Evolutionary conservation across 192 early-diverging fungal species (phyloP), one percentile per base, ranked within the genome.

Genomic region (Entomortierella chlamydospora): DNA sequence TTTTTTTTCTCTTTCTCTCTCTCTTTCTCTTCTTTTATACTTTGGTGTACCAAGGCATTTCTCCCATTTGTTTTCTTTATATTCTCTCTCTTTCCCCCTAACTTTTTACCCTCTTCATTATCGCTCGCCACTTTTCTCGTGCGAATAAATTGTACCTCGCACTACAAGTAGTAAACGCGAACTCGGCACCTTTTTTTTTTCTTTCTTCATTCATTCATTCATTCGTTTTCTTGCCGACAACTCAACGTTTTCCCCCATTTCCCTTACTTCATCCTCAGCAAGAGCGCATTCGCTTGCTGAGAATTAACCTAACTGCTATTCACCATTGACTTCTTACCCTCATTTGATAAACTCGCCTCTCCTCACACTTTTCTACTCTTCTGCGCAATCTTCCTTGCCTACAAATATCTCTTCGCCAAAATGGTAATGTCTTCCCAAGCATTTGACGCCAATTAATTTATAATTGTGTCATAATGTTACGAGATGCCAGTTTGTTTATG

Each of bases 371-470:
- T 72, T 22, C 55, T 72, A 45, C 22, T 72, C 61, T 61, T 72
- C 70, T 72, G 61, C 61, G 61, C 61, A 33, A 43, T 72, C 55
- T 15, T 63, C 20, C 25, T 72, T 42, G 70, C 55, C 42, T 72
- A 51, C 61, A 42, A 72, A 22, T 72, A 72, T 64, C 70, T 72
- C 10, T 28, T 57, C 47, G 41, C 58, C 42, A 72, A 72, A 57
- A 72, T 72, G 70, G 70, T 72, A 72, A 71, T 45, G 37, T 51
- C 39, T 13, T 41, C n/a, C n/a, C n/a, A n/a, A n/a, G n/a, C n/a
- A n/a, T n/a, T n/a, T n/a, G n/a, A n/a, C n/a, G n/a, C n/a, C n/a
- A n/a, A n/a, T n/a, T n/a, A n/a, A n/a, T n/a, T n/a, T n/a, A n/a
- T n/a, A n/a, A n/a, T n/a, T n/a, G n/a, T n/a, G n/a, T n/a, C n/a